Evolutionary conservation across 352 stramenopile species (phyloP).

Genomic region (Pythium monospermum): DNA sequence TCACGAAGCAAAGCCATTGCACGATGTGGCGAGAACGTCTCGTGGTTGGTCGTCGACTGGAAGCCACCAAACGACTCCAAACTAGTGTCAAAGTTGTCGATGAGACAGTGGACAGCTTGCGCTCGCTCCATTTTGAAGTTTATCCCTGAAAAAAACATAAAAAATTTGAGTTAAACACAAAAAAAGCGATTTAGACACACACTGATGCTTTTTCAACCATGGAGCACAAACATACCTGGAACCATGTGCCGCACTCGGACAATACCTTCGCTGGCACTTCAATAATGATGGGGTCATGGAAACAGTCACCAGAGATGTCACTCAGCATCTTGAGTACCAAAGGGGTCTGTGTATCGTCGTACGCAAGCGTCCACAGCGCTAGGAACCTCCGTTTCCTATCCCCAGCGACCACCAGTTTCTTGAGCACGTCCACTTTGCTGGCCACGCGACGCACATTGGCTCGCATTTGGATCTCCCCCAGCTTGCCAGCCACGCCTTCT

Average conservation of each 20-base stretch:
- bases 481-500: constrained; percentile 14
- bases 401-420: constrained; percentile 9
- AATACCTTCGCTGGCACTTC: constrained; percentile 9
- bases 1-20: constrained; percentile 7
- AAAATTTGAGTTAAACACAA: neutral
- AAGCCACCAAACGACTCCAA: neutral
- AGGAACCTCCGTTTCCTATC: constrained; percentile 7
- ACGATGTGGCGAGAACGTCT: constrained; percentile 2
- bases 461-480: constrained; percentile 5
- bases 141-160: neutral
- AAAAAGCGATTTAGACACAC: no score
- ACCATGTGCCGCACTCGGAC: neutral
- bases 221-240: constrained; percentile 5
- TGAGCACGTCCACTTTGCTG: constrained; percentile 18
- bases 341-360: neutral
- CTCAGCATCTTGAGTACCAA: constrained; percentile 8
- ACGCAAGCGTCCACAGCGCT: constrained; percentile 11
- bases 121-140: neutral
- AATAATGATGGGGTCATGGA: constrained; percentile 15
- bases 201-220: no score
- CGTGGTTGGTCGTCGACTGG: neutral
- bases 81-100: constrained; percentile 11
- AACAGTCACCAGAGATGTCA: constrained; percentile 15
- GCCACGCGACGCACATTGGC: neutral
- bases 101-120: neutral